phyloP scores from a whole-genome alignment of 306 rosid genomes.

The Rubus idaeus region DNA sequence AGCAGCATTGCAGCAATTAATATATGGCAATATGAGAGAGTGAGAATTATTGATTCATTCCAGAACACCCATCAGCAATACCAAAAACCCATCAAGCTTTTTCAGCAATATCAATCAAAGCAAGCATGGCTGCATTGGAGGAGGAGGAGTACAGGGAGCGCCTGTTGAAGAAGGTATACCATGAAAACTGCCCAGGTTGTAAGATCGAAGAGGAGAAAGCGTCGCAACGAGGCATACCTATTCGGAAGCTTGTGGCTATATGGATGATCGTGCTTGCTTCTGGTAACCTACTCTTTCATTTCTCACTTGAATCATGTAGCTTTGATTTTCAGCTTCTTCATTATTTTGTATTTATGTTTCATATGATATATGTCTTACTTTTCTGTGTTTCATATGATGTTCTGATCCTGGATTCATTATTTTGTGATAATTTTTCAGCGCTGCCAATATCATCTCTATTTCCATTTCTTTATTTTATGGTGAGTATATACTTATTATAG shows the following conservation, averaged over 20 bases:
- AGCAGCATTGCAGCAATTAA: no score
- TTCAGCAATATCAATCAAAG: no score
- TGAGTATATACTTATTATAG: constrained; percentile 6
- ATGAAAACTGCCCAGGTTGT: constrained; percentile 78
- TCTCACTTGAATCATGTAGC: no score
- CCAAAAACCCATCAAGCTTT: no score
- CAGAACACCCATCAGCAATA: no score
- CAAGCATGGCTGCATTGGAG: constrained; percentile 32
- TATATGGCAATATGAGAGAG: no score
- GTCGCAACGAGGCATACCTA: constrained; percentile 38
- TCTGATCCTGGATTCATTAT: neutral
- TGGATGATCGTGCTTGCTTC: constrained; percentile 52
- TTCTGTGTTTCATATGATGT: neutral
- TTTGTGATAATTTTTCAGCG: constrained; percentile 25
- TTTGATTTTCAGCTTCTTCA: neutral
- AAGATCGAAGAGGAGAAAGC: constrained; percentile 51
- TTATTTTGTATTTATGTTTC: neutral
- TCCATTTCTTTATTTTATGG: constrained; percentile 54
- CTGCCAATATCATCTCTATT: constrained; percentile 50
- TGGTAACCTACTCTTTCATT: constrained; percentile 26
- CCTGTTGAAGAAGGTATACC: constrained; percentile 46
- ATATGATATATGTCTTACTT: no score
- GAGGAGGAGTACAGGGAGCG: constrained; percentile 35
- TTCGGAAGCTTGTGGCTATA: constrained; percentile 30
- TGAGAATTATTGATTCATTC: no score